phyloP scores from a whole-genome alignment of 208 protist species.

The Wallacemonas sp. region DNA sequence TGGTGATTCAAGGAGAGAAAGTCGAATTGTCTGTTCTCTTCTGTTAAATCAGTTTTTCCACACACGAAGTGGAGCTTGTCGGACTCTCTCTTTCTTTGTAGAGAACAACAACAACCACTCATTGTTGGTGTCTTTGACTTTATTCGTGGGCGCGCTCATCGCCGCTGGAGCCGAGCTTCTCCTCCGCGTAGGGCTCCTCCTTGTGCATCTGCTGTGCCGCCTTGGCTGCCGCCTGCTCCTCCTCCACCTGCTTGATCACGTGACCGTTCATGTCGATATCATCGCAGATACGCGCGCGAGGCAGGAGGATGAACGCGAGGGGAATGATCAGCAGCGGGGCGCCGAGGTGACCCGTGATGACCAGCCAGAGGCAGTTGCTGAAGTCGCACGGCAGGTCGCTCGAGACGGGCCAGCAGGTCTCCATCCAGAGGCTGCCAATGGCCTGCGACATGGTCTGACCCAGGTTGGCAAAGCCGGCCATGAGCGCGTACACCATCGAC shows the following conservation, averaged over 20 bases:
- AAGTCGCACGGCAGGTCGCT: slow-evolving; percentile 61
- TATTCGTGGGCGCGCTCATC: background rate
- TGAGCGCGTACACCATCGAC: slow-evolving; percentile 67
- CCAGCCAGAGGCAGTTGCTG: slow-evolving; percentile 52
- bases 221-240: slow-evolving; percentile 4
- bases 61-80: too few relatives aligned
- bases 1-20: too few relatives aligned
- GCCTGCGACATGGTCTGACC: slow-evolving; percentile 41
- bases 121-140: background rate
- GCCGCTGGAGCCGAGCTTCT: slow-evolving; percentile 5
- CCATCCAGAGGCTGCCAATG: slow-evolving; percentile 56
- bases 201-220: background rate
- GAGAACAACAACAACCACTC: background rate
- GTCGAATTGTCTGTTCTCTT: too few relatives aligned
- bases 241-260: slow-evolving; percentile 12
- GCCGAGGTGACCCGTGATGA: slow-evolving; percentile 63
- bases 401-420: slow-evolving; percentile 42
- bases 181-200: slow-evolving; percentile 11
- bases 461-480: slow-evolving; percentile 71
- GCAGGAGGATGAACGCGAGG: slow-evolving; percentile 63
- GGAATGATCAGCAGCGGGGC: slow-evolving; percentile 62
- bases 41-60: too few relatives aligned
- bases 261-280: slow-evolving; percentile 38
- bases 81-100: too few relatives aligned
- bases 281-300: slow-evolving; percentile 49